Percentiles rank a stretch among this genome's conserved stretches.
Evolutionary conservation across 2,329 filamentous ascomycete species (phyloP).

Genomic region (Exophiala mesophila): DNA sequence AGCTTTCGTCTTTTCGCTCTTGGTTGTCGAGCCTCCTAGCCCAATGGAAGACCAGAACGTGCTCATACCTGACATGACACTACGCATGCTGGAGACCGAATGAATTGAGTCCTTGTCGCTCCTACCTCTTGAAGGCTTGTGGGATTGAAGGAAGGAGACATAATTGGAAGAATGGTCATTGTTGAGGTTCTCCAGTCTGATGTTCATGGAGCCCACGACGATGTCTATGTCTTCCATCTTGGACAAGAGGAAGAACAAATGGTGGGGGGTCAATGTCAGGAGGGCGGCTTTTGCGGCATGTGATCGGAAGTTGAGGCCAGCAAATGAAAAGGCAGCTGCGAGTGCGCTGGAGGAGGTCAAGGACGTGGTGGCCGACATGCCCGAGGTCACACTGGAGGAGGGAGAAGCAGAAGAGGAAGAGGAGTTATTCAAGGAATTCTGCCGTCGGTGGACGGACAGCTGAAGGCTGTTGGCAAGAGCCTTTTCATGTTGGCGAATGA

Average conservation of each 20-base stretch:
- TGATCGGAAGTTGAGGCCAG: conserved; percentile 77
- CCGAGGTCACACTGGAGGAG: conserved; percentile 55
- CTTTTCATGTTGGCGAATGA: conserved; percentile 96
- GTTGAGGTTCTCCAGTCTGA: conserved; percentile 90
- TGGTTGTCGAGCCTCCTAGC: conserved; percentile 69
- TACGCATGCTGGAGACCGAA: conserved; percentile 93
- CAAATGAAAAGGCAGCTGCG: conserved; percentile 80
- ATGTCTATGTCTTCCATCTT: conserved; percentile 92
- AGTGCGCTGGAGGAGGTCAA: conserved; percentile 68
- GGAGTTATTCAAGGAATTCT: conserved; percentile 59
- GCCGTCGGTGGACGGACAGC: conserved; percentile 56
- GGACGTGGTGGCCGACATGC: conserved; percentile 45
- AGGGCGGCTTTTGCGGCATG: conserved; percentile 83
- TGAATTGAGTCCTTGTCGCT: conserved; percentile 86
- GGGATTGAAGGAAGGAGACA: conserved; percentile 74
- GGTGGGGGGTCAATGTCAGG: conserved; percentile 87
- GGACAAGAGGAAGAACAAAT: conserved; percentile 92
- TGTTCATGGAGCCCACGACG: conserved; percentile 89
- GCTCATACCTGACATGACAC: conserved; percentile 96
- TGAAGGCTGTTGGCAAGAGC: conserved; percentile 93
- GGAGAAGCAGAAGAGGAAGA: conserved; percentile 55
- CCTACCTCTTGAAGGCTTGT: conserved; percentile 74
- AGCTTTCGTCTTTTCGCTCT: conserved; percentile 84
- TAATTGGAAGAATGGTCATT: conserved; percentile 84
- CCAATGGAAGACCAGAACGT: conserved; percentile 86